phyloP scores from a whole-genome alignment of 2,329 filamentous ascomycete species.

The Microcyclospora tardicrescens region DNA sequence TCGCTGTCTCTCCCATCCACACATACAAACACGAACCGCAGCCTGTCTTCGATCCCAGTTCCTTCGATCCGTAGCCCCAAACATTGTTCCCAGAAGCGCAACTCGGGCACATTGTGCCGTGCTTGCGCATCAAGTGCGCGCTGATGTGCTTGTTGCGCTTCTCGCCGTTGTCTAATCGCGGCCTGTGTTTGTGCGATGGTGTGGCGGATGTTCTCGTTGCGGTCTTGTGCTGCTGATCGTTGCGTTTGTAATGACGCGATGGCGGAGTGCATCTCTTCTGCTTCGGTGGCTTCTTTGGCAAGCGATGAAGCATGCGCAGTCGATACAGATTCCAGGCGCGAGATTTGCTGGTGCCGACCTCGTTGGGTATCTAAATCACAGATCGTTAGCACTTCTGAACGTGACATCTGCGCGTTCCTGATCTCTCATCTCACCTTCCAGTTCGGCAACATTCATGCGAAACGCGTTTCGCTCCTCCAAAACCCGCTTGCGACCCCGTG shows the following conservation, averaged over 20 bases:
- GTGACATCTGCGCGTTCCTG: conserved; percentile 17
- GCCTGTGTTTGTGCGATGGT: conserved; percentile 54
- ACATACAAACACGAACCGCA: conserved; percentile 84
- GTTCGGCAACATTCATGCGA: conserved; percentile 74
- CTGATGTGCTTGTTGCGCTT: conserved; percentile 60
- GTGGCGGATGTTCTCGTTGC: conserved; percentile 42
- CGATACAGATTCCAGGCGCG: conserved; percentile 63
- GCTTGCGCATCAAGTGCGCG: conserved; percentile 69
- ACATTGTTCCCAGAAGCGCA: conserved; percentile 92
- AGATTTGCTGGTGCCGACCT: conserved; percentile 76
- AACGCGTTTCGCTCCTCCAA: conserved; percentile 91
- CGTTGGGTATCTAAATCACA: conserved; percentile 66
- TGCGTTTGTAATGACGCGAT: conserved; percentile 44
- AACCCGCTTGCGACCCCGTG: conserved; percentile 76
- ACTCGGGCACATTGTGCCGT: conserved; percentile 79
- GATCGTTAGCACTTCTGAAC: conserved; percentile 6
- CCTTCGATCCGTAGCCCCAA: conserved; percentile 83
- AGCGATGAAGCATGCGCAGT: conserved; percentile 59
- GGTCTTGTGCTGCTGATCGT: conserved; percentile 41
- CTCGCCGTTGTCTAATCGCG: conserved; percentile 54
- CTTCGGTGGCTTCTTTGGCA: conserved; percentile 65
- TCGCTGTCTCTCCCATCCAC: conserved; percentile 80
- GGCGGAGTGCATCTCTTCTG: conserved; percentile 47
- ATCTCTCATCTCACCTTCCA: conserved; percentile 51
- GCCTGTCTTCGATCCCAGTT: conserved; percentile 60